Evolutionary conservation across 805 yeast genomes (phyloP), one percentile per base, ranked within the genome.

Genomic region (Wickerhamiella cacticola): DNA sequence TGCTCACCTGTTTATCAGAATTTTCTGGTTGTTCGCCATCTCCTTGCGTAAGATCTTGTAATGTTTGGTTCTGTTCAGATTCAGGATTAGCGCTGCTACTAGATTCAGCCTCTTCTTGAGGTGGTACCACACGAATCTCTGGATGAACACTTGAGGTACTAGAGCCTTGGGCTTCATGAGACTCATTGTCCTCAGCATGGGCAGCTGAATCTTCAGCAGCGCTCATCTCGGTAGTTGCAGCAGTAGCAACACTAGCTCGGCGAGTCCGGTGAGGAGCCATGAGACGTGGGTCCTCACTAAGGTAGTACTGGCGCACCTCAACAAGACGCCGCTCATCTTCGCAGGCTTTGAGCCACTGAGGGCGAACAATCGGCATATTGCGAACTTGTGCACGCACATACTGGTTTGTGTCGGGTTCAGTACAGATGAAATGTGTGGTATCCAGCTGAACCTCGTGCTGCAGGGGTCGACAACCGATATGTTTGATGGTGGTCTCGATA

Each of bases 271-370:
- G 35, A 13, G 53, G 51, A 16, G 63, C 57, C 36, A 63, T 46
- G 35, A 51, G 47, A 45, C 56, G 59, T 22, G 68, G 62, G 45
- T 63, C 67, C 2, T 65, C 68, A 25, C 60, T 56, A 46, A 66
- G 48, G 54, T 76, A 79, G 54, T 70, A 72, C 53, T 85, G 86
- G 58, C 94, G 74, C 13, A 92, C 98, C 23, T 97, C 96, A 38
- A 88, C 94, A 48, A 92, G 79, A 59, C 95, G 69, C 56, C 92
- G 76, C 59, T 88, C 96, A 38, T 73, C 63, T 57, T 84, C 94
- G 68, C 97, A 92, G 0, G 96, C 96, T 63, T 82, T 81, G 49
- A 92, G 69, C 97, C 97, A 92, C 62, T 92, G 96, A 0, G 98
- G 97, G 63, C 95, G 75, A 23, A 92, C 88, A 34, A 92, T 76